Evolutionary conservation across 257 asterid species (phyloP), one percentile per base, ranked within the genome.

Genomic region (Ilex aquifolium): DNA sequence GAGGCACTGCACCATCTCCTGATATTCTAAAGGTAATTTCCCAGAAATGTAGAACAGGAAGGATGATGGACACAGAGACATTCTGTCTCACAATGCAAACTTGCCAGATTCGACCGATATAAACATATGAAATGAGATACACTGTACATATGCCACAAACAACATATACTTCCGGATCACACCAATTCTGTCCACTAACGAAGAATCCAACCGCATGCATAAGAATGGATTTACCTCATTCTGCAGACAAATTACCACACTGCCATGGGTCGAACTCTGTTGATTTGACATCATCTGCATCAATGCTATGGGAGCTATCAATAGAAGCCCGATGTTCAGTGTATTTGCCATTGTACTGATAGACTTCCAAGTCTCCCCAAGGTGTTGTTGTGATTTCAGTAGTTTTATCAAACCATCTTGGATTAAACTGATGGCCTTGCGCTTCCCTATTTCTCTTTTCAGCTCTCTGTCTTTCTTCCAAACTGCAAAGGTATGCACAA

Each of bases 401-500:
- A 0, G 95, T 85, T 63, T 53, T 42, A 62, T 93, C 96, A 50
- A 93, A 93, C 99, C 99, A 93, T 65, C 84, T 85, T 12, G 99
- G 90, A 51, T 44, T 31, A 75, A 90, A 93, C 55, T 68, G 50
- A 13, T 90, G 89, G 29, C 89, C 88, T 57, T 90, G 87, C 7
- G 83, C 85, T 74, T 93, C 99, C 57, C 99, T 72, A 67, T 48
- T 77, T 78, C 85, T 85, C 92, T 86, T 90, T 69, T 93, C 99
- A 60, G 95, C 88, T 79, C 99, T 82, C 69, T 93, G 99, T 69
- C 82, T 83, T 80, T 93, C 99, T 81, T 93, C 99, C 91, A 93
- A 75, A 69, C 97, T 92, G 60, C 36, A 4, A n/a, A 53, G 2
- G 15, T 0, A 53, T 36, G 42, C 42, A 36, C 42, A 36, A 36